phyloP scores from a whole-genome alignment of 2,329 filamentous ascomycete species.

The Scolecobasidium constrictum region DNA sequence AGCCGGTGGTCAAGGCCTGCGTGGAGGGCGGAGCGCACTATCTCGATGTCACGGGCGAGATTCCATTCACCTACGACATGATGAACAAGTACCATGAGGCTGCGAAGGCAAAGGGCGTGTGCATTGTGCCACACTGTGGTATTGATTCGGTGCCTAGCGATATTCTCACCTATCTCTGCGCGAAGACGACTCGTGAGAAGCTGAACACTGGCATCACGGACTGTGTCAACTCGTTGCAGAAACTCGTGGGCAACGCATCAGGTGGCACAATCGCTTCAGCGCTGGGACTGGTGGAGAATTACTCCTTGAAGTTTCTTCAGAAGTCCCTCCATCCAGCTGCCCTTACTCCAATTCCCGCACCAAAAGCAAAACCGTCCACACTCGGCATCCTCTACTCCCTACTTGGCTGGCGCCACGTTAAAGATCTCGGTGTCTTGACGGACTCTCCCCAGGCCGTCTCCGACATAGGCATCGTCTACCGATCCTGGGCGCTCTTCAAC shows the following conservation, averaged over 20 bases:
- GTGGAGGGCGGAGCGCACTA: conserved; percentile 56
- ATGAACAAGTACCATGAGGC: conserved; percentile 48
- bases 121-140: conserved; percentile 50
- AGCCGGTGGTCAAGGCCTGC: conserved; percentile 53
- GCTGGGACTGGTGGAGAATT: conserved; percentile 43
- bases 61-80: conserved; percentile 53
- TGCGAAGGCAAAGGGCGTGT: conserved; percentile 46
- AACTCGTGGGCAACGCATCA: conserved; percentile 36
- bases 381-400: conserved; percentile 27
- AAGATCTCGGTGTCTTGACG: conserved; percentile 48
- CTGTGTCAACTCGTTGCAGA: conserved; percentile 42
- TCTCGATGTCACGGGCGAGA: conserved; percentile 54
- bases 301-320: conserved; percentile 35
- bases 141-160: conserved; percentile 53
- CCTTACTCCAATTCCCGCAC: conserved; percentile 27
- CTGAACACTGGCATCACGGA: conserved; percentile 39
- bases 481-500: conserved; percentile 46
- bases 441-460: conserved; percentile 40
- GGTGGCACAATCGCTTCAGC: conserved; percentile 55
- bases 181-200: conserved; percentile 40
- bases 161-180: conserved; percentile 41
- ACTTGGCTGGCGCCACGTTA: conserved; percentile 42
- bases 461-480: conserved; percentile 47
- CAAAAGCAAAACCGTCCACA: conserved; percentile 21
- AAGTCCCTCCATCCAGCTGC: conserved; percentile 40